Conservation (phyloP, 306 rosid species). For the Cicer pinnatifidum region DNA sequence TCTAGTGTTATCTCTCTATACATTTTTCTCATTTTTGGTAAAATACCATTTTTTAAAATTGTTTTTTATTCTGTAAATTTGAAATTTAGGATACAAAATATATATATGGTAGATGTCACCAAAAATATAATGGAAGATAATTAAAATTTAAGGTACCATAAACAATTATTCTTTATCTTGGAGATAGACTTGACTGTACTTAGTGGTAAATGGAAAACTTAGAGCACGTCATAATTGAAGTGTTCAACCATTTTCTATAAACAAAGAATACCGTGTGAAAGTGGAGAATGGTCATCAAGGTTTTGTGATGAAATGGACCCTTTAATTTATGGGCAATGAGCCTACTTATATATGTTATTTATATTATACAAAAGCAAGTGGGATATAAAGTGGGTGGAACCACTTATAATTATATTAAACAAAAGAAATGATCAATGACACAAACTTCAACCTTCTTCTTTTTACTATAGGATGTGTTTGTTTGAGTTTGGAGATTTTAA, state of each 20-base stretch:
- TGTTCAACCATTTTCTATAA: background rate
- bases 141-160: too few species aligned
- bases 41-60: too few species aligned
- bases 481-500: too few species aligned
- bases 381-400: background rate
- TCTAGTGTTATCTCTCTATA: too few species aligned
- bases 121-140: too few species aligned
- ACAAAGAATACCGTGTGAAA: background rate
- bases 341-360: background rate
- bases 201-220: background rate
- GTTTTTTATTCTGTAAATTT: too few species aligned
- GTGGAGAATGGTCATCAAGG: background rate
- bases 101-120: too few species aligned
- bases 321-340: background rate
- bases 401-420: background rate
- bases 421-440: background rate
- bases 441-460: conserved; percentile 5
- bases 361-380: conserved; percentile 17
- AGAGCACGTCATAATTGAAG: background rate
- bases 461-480: too few species aligned
- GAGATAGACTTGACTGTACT: background rate
- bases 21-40: too few species aligned
- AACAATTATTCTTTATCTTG: too few species aligned
- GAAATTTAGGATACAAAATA: too few species aligned
- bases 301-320: conserved; percentile 8